Conservation (phyloP, 1,139 yeast species). For the Suhomyces bokatorum region DNA sequence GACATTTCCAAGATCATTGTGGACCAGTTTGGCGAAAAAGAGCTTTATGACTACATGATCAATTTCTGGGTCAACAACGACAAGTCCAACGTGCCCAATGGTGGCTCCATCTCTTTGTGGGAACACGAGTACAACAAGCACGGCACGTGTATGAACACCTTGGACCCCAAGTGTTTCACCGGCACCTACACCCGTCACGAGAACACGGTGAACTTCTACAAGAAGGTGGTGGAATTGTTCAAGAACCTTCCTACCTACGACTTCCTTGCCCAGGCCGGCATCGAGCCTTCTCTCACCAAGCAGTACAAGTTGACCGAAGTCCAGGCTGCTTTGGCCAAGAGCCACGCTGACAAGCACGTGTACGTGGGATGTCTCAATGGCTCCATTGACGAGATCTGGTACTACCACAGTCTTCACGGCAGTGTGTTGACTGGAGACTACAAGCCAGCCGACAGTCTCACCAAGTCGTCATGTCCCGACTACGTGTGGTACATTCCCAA, state of each 20-base stretch:
- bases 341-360: slow-evolving; percentile 33
- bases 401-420: slow-evolving; percentile 39
- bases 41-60: slow-evolving; percentile 33
- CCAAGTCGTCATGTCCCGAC: slow-evolving; percentile 29
- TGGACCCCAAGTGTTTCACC: slow-evolving; percentile 38
- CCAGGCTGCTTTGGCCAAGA: slow-evolving; percentile 30
- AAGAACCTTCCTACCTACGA: slow-evolving; percentile 35
- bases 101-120: slow-evolving; percentile 35
- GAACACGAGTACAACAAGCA: slow-evolving; percentile 47
- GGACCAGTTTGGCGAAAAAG: slow-evolving; percentile 29
- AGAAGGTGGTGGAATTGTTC: slow-evolving; percentile 38
- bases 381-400: slow-evolving; percentile 41
- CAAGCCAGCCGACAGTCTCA: slow-evolving; percentile 29
- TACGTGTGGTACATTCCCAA: slow-evolving; percentile 38
- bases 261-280: slow-evolving; percentile 36
- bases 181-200: slow-evolving; percentile 32
- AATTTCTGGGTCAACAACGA: slow-evolving; percentile 40
- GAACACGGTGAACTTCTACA: slow-evolving; percentile 36
- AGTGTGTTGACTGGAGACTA: slow-evolving; percentile 38
- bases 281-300: slow-evolving; percentile 31
- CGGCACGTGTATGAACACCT: slow-evolving; percentile 47
- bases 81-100: slow-evolving; percentile 33
- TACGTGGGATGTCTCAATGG: slow-evolving; percentile 38
- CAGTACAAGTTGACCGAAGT: slow-evolving; percentile 35
- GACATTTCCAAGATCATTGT: slow-evolving; percentile 33